A percentile compares a stretch with the other conserved stretches of the same genome.
phyloP scores from a whole-genome alignment of 140 eudicot species.

The Cichorium intybus region DNA sequence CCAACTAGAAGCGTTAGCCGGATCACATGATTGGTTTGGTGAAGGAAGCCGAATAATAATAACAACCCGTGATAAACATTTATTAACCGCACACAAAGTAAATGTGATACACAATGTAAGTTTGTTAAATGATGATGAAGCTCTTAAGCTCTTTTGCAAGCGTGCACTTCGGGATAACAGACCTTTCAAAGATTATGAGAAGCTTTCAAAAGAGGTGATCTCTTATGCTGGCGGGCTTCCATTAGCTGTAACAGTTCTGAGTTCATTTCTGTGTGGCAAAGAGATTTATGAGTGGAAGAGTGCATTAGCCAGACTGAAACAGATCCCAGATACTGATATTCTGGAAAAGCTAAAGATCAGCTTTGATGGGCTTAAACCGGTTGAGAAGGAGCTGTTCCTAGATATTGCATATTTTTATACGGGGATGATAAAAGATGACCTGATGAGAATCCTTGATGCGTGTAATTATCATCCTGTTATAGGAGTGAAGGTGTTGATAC shows the following conservation, averaged over 20 bases:
- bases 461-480: neutral
- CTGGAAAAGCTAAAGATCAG: neutral
- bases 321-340: neutral
- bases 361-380: neutral
- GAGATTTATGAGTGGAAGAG: neutral
- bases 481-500: neutral
- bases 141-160: slow-evolving; percentile 9
- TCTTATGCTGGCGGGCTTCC: neutral
- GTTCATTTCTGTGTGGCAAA: neutral
- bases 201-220: no score
- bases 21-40: slow-evolving; percentile 31
- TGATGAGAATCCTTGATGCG: neutral
- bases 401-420: neutral
- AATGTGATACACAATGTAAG: neutral
- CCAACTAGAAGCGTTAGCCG: slow-evolving; percentile 16
- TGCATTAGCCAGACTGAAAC: neutral
- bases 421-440: neutral
- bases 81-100: slow-evolving; percentile 3
- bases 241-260: neutral
- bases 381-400: neutral
- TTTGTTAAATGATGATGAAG: neutral
- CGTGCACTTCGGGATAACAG: neutral
- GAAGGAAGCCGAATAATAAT: slow-evolving; percentile 24
- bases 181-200: no score
- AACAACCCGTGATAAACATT: slow-evolving; percentile 15